These are phyloP conservation scores for Tillandsia leiboldiana DNA, from an alignment of 176 grass and related monocot species.

Conservation along the genomic window DNA sequence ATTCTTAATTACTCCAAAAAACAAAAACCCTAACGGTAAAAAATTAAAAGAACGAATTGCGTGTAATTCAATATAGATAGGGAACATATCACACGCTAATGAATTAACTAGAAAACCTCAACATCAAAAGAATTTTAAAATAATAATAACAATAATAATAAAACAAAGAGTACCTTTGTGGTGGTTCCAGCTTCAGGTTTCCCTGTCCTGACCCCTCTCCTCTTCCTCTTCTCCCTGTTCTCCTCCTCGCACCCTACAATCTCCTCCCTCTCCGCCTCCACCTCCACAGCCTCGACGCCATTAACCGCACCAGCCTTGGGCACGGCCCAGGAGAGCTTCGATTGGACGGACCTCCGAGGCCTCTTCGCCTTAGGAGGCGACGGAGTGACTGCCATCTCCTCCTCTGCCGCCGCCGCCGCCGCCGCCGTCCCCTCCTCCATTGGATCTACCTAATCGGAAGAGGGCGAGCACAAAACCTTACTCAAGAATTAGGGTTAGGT, in stretches of 20 bases:
- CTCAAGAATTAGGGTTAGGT: not conserved
- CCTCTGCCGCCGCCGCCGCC: not conserved
- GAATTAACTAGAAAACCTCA: slow-evolving; percentile 29
- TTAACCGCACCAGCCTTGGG: slow-evolving; percentile 15
- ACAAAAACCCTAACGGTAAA: not conserved
- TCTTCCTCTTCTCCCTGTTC: slow-evolving; percentile 17
- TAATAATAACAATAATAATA: not conserved
- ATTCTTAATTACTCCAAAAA: not conserved
- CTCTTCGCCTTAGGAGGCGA: slow-evolving; percentile 25
- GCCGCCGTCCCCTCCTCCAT: not conserved
- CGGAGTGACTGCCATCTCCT: slow-evolving; percentile 13
- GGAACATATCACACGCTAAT: not conserved
- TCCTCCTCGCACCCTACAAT: not conserved
- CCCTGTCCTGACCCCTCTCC: slow-evolving; percentile 13
- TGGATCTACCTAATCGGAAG: not conserved
- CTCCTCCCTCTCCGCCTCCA: slow-evolving; percentile 8
- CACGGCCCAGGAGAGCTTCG: slow-evolving; percentile 41
- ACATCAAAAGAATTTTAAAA: not conserved
- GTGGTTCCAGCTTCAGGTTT: slow-evolving; percentile 11
- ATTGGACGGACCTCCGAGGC: slow-evolving; percentile 40
- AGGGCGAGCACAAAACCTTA: not conserved
- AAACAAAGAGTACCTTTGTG: slow-evolving; percentile 29
- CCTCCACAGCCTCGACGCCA: slow-evolving; percentile 3
- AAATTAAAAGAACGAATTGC: not conserved
- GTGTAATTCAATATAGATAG: slow-evolving; percentile 1